phyloP scores from a whole-genome alignment of 805 yeast genomes.

The Maudiozyma saulgeensis region DNA sequence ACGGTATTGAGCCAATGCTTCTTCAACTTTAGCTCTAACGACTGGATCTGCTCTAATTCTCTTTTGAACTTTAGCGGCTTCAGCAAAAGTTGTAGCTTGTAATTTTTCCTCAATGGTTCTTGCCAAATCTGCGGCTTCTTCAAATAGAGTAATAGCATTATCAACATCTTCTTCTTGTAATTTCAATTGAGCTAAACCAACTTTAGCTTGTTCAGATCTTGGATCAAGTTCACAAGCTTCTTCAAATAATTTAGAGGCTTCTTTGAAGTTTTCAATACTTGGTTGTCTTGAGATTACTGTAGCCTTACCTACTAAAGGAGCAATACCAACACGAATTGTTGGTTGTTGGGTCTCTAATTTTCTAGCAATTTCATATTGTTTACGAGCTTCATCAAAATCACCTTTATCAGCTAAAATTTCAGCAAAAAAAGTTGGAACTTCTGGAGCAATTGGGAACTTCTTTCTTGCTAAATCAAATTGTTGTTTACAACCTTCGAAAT shows the following conservation, averaged over 20 bases:
- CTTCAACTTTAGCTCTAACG: conserved; percentile 52
- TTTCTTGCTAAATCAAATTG: conserved; percentile 60
- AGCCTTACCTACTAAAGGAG: conserved; percentile 87
- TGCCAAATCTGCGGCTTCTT: conserved; percentile 71
- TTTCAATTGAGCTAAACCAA: conserved; percentile 85
- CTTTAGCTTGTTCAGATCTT: conserved; percentile 77
- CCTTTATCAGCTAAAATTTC: conserved; percentile 81
- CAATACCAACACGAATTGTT: conserved; percentile 71
- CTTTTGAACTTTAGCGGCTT: conserved; percentile 85
- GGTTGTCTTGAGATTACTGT: conserved; percentile 52
- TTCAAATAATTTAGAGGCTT: conserved; percentile 56
- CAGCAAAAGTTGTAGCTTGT: conserved; percentile 85
- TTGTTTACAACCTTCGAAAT: conserved; percentile 47
- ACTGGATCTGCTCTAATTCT: conserved; percentile 63
- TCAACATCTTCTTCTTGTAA: conserved; percentile 74
- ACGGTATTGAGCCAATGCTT: conserved; percentile 39
- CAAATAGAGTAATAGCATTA: conserved; percentile 74
- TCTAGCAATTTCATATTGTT: conserved; percentile 79
- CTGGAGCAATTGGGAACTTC: conserved; percentile 79
- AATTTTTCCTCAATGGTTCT: conserved; percentile 79
- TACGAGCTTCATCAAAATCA: conserved; percentile 60
- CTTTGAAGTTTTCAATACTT: conserved; percentile 35
- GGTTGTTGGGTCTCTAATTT: conserved; percentile 59
- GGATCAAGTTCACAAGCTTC: conserved; percentile 80
- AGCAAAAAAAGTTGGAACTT: conserved; percentile 90